Base-by-base conservation (phyloP, 2,329 filamentous ascomycete species). In the Apiospora malaysiana region DNA sequence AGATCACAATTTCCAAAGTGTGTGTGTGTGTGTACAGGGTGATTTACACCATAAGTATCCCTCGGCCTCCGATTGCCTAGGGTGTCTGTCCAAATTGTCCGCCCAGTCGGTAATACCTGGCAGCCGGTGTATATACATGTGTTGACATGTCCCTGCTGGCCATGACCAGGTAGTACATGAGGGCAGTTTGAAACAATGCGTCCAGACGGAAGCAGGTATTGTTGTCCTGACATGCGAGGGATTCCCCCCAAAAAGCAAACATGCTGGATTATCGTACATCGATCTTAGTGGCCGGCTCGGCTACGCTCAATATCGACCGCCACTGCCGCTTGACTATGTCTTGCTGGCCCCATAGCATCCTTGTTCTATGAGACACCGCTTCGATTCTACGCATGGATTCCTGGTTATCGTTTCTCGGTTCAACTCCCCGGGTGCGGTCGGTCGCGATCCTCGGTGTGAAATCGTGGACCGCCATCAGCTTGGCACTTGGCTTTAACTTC, bases 291-390 rank as follows among this genome's bases (percentile, higher is more conserved):
- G 51, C 27, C 51, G 37, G 21, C 56, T 18, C 32, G 32, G 25
- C 27, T 37, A 16, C 27, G 8, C 9, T 40, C 56, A 63, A 12
- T 14, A n/a, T 40, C 56, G 56, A n/a, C 56, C 56, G 56, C 56
- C 56, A 63, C 27, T 63, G 32, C 56, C 56, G 56, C 56, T 63
- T 63, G 56, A 63, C 32, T 5, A 63, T 63, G 56, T 23, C 21
- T 63, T 63, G 56, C 27, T 63, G 56, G 56, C 32, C 32, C 56
- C 56, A 63, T 63, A 40, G 32, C 56, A 63, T 21, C 56, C 32
- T 63, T 63, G 56, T 63, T 63, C 7, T 40, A 63, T 40, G 56
- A 63, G 56, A 63, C 56, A 63, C 32, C 56, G 32, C 56, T 63
- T 40, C 56, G n/a, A 9, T 14, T 63, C n/a, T 63, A 32, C 18